Base-by-base conservation (phyloP, 2,329 filamentous ascomycete species). In the Fusarium begoniae region DNA sequence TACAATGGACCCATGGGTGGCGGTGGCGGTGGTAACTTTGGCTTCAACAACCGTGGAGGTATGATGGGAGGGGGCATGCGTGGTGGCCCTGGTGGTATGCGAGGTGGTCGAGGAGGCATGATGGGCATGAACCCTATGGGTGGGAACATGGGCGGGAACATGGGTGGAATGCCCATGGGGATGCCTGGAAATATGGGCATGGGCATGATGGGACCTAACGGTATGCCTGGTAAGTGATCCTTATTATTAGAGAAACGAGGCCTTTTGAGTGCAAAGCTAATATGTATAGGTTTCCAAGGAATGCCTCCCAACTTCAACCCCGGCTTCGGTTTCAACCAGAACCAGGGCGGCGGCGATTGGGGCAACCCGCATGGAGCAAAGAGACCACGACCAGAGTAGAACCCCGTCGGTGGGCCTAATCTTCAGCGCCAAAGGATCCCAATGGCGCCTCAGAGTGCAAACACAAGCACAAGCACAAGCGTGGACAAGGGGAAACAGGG, bases 351-450 rank as follows among this genome's bases (percentile, higher is more conserved):
- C 54, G 84, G 83, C 66, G 91, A 91, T 63, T 90, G 90, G 82
- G 93, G 93, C 86, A 96, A 96, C 78, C 94, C 94, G 11, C 94
- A 96, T 76, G 93, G 93, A 37, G 91, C 91, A 8, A 96, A 96
- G 84, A 88, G 94, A 75, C 92, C 93, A 74, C 89, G 94, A 72
- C 93, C 93, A 69, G 94, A 95, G 80, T 88, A 85, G 81, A 55
- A 63, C 48, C 20, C 35, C 43, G 69, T 62, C 51, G 40, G 58
- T 54, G 48, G 41, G 13, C 41, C 45, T 32, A 30, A 17, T 18
- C 26, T n/a, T 47, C 38, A n/a, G 43, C 51, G 43, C 45, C 40
- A 38, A 24, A 24, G 24, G n/a, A 41, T 43, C 35, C 45, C 54
- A 43, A 55, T 26, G 41, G 32, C 28, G n/a, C 35, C 47, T 41